Evolutionary conservation across 106 monocot species (phyloP).

Genomic region (Apostasia shenzhenica): DNA sequence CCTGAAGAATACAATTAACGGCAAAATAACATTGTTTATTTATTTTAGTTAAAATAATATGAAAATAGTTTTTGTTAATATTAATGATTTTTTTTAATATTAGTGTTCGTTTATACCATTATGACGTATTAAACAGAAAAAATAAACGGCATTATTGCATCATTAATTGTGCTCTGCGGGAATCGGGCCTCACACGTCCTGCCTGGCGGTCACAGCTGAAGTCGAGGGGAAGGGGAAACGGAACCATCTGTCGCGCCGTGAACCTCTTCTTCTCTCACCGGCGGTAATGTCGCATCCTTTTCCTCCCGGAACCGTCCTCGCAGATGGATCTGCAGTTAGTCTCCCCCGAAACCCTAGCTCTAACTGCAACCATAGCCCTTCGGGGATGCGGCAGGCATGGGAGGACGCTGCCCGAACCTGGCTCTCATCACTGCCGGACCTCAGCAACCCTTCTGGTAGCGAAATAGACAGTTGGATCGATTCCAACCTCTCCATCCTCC

Average conservation of each 20-base stretch:
- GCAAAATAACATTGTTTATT: too few relatives aligned
- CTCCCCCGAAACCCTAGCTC: constrained; percentile 7
- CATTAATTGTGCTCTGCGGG: too few relatives aligned
- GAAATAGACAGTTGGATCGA: constrained; percentile 38
- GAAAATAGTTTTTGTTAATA: too few relatives aligned
- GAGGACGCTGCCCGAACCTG: constrained; percentile 18
- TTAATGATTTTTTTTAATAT: too few relatives aligned
- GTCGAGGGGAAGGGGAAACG: too few relatives aligned
- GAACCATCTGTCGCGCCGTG: background rate
- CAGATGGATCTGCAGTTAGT: background rate
- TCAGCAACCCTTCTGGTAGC: background rate
- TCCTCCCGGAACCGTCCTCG: constrained; percentile 10
- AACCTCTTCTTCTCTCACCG: background rate
- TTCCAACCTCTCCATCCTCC: constrained; percentile 11
- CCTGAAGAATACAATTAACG: too few relatives aligned
- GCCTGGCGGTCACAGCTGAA: too few relatives aligned
- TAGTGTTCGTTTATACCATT: too few relatives aligned
- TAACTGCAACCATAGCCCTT: constrained; percentile 3
- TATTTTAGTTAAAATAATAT: too few relatives aligned
- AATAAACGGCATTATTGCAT: too few relatives aligned
- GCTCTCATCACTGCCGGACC: constrained; percentile 28
- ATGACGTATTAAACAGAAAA: too few relatives aligned
- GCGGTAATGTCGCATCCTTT: background rate
- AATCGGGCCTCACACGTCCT: too few relatives aligned
- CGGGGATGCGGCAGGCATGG: constrained; percentile 16